Conservation (phyloP, 225 moss, liverwort and hornwort species). For the Straminergon stramineum region DNA sequence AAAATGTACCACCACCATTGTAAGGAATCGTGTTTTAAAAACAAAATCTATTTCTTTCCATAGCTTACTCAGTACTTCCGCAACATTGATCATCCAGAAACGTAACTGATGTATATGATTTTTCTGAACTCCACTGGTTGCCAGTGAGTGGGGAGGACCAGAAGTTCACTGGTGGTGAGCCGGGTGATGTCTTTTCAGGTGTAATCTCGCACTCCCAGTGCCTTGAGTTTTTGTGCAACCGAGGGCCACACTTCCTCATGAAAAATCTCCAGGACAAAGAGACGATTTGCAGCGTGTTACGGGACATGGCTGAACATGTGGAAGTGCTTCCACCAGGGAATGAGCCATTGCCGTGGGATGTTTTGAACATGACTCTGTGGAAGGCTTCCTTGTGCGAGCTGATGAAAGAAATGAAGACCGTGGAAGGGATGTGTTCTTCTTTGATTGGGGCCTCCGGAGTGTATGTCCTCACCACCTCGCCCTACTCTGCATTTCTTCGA, state of each 20-base stretch:
- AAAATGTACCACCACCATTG: neutral
- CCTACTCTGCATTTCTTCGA: neutral
- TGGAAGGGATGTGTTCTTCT: no score
- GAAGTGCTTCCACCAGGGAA: no score
- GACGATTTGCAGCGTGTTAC: no score
- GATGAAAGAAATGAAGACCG: no score
- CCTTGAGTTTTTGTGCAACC: neutral
- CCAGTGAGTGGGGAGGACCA: neutral
- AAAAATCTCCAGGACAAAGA: no score
- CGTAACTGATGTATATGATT: neutral
- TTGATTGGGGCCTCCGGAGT: neutral
- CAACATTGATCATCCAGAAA: neutral
- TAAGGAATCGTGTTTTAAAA: accelerated
- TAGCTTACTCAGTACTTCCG: neutral
- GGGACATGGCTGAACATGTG: no score
- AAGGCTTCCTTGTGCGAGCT: no score
- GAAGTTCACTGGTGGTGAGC: neutral
- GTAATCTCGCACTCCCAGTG: neutral
- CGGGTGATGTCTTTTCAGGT: no score
- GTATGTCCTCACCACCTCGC: neutral
- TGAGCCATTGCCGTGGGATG: no score
- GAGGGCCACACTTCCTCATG: neutral
- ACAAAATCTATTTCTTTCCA: neutral
- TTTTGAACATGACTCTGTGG: no score
- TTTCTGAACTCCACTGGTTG: neutral